Evolutionary conservation across 1,284 basidiomycete genomes (phyloP).

Genomic region (Heliocybe sulcata): DNA sequence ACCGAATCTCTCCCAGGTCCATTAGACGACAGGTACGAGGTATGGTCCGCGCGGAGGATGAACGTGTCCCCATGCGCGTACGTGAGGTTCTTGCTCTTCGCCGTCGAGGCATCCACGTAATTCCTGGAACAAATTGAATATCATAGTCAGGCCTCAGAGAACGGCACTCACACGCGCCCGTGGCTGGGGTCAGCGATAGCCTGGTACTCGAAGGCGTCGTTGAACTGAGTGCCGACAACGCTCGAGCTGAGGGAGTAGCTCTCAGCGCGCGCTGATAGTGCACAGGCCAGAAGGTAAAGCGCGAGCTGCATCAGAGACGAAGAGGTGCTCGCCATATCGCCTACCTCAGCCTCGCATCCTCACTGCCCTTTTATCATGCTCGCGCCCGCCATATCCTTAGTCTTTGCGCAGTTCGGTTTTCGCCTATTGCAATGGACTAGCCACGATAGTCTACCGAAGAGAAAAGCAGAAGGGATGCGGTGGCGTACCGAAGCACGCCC

Average conservation of each 20-base stretch:
- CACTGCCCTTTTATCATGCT: too few relatives aligned
- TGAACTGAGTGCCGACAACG: slow-evolving; percentile 41
- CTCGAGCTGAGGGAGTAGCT: slow-evolving; percentile 37
- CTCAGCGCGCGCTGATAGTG: slow-evolving; percentile 11
- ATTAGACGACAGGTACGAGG: slow-evolving; percentile 31
- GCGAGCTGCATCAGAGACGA: too few relatives aligned
- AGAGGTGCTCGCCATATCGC: too few relatives aligned
- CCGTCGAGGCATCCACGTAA: slow-evolving; percentile 22
- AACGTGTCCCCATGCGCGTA: slow-evolving; percentile 17
- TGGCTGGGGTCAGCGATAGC: slow-evolving; percentile 53
- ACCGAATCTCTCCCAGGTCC: slow-evolving; percentile 56
- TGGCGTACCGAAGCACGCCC: too few relatives aligned
- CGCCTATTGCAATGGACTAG: too few relatives aligned
- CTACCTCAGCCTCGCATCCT: too few relatives aligned
- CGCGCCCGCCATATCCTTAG: too few relatives aligned
- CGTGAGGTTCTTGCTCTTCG: slow-evolving; percentile 22
- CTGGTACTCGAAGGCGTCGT: slow-evolving; percentile 39
- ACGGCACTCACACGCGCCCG: slow-evolving; percentile 47
- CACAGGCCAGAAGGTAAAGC: too few relatives aligned
- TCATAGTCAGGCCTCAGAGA: background rate
- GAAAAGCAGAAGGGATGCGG: too few relatives aligned
- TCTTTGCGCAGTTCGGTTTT: too few relatives aligned
- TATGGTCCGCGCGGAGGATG: slow-evolving; percentile 43
- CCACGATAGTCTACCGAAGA: too few relatives aligned
- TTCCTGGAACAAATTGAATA: too few relatives aligned